Conservation (phyloP, 441 rosid genomes). For the Cnidoscolus chayamansa region DNA sequence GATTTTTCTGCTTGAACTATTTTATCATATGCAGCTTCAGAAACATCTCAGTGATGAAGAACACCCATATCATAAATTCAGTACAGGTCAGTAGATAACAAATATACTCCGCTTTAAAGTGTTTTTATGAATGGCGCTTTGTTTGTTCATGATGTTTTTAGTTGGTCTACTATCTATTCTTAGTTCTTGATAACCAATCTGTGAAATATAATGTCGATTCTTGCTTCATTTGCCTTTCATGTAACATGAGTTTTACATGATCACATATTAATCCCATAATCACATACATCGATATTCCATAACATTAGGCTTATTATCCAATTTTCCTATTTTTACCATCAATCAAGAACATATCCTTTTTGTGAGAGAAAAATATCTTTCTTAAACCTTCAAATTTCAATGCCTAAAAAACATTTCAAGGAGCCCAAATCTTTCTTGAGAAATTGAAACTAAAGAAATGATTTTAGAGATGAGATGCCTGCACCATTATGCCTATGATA, state of each 20-base stretch:
- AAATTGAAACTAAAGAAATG: too few species aligned
- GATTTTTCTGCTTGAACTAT: slow-evolving; percentile 8
- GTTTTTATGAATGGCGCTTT: neutral
- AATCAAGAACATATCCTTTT: too few species aligned
- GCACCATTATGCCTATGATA: too few species aligned
- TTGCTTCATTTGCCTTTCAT: neutral
- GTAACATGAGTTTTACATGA: neutral
- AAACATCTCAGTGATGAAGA: slow-evolving; percentile 66
- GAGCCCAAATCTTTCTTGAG: too few species aligned
- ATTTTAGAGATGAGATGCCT: too few species aligned
- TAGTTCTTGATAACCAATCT: neutral
- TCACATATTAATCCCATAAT: too few species aligned
- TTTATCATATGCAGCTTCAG: slow-evolving; percentile 48
- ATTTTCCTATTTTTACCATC: too few species aligned
- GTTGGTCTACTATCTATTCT: neutral
- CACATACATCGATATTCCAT: too few species aligned
- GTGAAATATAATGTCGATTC: neutral
- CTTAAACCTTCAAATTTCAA: too few species aligned
- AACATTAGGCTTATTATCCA: too few species aligned
- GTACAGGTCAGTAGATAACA: slow-evolving; percentile 54
- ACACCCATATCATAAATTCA: slow-evolving; percentile 84
- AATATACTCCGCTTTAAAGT: neutral
- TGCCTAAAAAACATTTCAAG: too few species aligned
- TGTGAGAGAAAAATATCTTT: too few species aligned
- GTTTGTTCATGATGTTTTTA: neutral